phyloP scores from a whole-genome alignment of 1,284 basidiomycete species.

The Neotropicomus parvogracilis region DNA sequence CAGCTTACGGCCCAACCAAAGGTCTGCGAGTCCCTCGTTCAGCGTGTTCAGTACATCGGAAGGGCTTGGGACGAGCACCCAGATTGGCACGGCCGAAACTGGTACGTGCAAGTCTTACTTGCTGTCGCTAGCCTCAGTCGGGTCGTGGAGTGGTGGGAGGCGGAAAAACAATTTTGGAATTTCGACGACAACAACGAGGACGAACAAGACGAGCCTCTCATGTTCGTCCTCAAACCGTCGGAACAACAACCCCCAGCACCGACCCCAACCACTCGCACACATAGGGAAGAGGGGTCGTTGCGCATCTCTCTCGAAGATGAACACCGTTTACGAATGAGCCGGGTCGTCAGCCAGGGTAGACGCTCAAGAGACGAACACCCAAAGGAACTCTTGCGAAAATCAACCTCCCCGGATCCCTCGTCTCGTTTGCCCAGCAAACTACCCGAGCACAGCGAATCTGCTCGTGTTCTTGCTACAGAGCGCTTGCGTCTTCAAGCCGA shows the following conservation, averaged over 20 bases:
- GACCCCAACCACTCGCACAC: constrained; percentile 40
- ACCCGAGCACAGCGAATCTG: constrained; percentile 61
- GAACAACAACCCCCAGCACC: constrained; percentile 50
- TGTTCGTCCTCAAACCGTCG: constrained; percentile 84
- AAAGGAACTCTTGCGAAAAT: constrained; percentile 43
- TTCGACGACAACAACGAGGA: constrained; percentile 93
- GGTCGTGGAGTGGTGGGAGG: constrained; percentile 99
- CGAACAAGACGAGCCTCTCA: constrained; percentile 84
- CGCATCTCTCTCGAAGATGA: constrained; percentile 57
- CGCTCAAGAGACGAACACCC: constrained; percentile 56
- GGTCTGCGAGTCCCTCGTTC: constrained; percentile 82
- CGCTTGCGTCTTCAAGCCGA: constrained; percentile 84
- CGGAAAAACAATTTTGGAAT: constrained; percentile 99
- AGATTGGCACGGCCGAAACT: constrained; percentile 96
- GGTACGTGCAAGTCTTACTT: constrained; percentile 96
- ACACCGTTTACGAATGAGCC: constrained; percentile 46
- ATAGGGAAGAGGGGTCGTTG: constrained; percentile 45
- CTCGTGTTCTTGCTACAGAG: constrained; percentile 77
- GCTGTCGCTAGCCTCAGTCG: constrained; percentile 96
- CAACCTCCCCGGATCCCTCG: constrained; percentile 34
- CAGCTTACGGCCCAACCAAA: constrained; percentile 85
- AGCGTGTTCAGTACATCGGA: constrained; percentile 87
- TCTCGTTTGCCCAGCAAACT: constrained; percentile 41
- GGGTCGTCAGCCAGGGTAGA: constrained; percentile 49
- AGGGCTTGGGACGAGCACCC: constrained; percentile 96